A percentile compares a stretch with the other conserved stretches of the same genome.
Conservation (phyloP, 495 filamentous ascomycete genomes). For the Trichoderma erinaceum region DNA sequence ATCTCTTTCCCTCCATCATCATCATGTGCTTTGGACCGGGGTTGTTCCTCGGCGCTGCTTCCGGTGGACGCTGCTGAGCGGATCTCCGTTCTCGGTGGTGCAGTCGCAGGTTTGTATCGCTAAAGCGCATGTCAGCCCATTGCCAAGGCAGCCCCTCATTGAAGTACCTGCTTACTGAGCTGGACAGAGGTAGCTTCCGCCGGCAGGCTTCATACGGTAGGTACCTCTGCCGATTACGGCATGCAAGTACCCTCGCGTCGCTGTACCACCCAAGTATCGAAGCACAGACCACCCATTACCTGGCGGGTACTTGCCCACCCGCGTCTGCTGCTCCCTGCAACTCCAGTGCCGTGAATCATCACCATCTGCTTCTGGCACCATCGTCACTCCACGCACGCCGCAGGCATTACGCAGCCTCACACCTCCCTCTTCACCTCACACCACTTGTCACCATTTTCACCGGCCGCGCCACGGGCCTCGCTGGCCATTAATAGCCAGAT, state of each 20-base stretch:
- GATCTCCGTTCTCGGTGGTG: slow-evolving; percentile 6
- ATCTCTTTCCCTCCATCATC: not conserved
- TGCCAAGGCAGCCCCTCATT: slow-evolving; percentile 1
- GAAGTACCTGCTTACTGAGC: not conserved
- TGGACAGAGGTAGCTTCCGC: not conserved
- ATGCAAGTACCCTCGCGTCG: too few relatives aligned
- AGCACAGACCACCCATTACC: too few relatives aligned
- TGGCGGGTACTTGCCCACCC: not conserved
- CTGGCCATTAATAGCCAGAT: slow-evolving; percentile 8
- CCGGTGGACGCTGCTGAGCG: not conserved
- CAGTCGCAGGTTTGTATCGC: not conserved
- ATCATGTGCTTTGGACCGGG: not conserved
- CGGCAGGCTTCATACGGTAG: not conserved
- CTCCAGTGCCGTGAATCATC: not conserved
- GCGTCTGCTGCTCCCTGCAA: not conserved
- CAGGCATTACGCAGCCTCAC: not conserved
- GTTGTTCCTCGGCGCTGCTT: slow-evolving; percentile 1
- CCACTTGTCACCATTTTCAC: not conserved
- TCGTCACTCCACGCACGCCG: slow-evolving; percentile 9
- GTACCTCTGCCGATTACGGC: too few relatives aligned
- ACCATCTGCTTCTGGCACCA: slow-evolving; percentile 3
- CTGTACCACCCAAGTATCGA: too few relatives aligned
- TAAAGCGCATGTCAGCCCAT: not conserved
- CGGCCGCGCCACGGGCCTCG: not conserved
- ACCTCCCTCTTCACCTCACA: slow-evolving; percentile 3